These are phyloP conservation scores for Penicillium sp. DNA, from an alignment of 2,329 filamentous ascomycete species.

Conservation along the genomic window DNA sequence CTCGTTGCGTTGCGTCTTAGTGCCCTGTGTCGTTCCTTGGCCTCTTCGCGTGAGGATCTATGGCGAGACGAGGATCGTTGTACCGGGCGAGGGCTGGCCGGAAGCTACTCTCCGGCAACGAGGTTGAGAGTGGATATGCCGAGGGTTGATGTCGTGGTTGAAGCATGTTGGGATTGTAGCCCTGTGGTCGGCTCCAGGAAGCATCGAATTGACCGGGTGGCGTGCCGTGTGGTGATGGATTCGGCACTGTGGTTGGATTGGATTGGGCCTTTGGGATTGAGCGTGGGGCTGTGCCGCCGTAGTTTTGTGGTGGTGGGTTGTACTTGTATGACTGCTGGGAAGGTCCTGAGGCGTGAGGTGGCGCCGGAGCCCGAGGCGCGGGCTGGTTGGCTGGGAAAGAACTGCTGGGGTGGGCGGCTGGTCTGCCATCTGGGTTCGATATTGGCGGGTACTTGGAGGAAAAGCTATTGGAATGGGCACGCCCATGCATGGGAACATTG, in stretches of 20 bases:
- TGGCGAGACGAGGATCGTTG: conserved; percentile 14
- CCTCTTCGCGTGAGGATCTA: conserved; percentile 19
- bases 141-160: conserved; percentile 14
- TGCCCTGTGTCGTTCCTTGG: conserved; percentile 25
- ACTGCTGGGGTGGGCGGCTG: conserved; percentile 8
- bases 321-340: conserved; percentile 12
- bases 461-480: conserved; percentile 12
- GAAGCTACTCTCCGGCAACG: conserved; percentile 15
- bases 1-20: conserved; percentile 33
- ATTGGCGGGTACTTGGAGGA: conserved; percentile 9
- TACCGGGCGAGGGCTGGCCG: conserved; percentile 15
- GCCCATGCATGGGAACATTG: conserved; percentile 2
- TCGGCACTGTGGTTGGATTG: conserved; percentile 6
- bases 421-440: conserved; percentile 5
- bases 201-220: conserved; percentile 16
- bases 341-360: conserved; percentile 3
- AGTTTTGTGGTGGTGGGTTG: conserved; percentile 4
- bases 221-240: conserved; percentile 10
- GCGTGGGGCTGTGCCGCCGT: conserved; percentile 8
- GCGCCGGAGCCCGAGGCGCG: conserved; percentile 7
- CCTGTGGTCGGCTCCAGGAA: conserved; percentile 6
- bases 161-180: conserved; percentile 10
- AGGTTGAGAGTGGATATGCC: conserved; percentile 17
- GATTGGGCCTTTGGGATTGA: conserved; percentile 14
- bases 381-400: conserved; percentile 8